These are phyloP conservation scores for Leccinum fuscescens DNA, from an alignment of 1,284 basidiomycete species.

Conservation along the genomic window DNA sequence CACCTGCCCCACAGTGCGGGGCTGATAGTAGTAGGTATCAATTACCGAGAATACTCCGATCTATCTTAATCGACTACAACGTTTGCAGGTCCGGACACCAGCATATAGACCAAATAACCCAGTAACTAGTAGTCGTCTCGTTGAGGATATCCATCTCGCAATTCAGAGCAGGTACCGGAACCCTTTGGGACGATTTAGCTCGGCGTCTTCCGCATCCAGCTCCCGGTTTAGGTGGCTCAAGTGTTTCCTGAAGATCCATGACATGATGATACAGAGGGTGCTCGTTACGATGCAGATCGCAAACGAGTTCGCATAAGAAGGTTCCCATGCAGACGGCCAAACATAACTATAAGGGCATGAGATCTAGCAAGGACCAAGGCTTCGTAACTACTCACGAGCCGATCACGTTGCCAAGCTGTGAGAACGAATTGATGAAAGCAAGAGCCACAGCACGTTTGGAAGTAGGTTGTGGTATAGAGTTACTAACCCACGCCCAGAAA, in stretches of 20 bases:
- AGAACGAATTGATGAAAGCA: conserved; percentile 71
- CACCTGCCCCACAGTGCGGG: background rate
- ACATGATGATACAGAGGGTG: conserved; percentile 50
- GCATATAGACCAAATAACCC: background rate
- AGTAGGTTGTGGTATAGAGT: conserved; percentile 63
- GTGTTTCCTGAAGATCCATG: conserved; percentile 51
- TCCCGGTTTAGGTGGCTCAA: conserved; percentile 46
- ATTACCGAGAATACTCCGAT: conserved; percentile 6
- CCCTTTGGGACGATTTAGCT: conserved; percentile 40
- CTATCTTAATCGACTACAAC: background rate
- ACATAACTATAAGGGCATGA: conserved; percentile 38
- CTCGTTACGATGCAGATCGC: conserved; percentile 53
- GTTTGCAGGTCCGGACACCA: background rate
- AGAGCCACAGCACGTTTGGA: conserved; percentile 77
- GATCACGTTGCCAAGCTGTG: conserved; percentile 71
- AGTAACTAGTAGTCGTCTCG: background rate
- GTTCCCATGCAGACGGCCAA: conserved; percentile 41
- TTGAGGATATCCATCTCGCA: background rate
- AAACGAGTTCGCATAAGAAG: conserved; percentile 37
- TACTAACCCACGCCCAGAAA: conserved; percentile 71
- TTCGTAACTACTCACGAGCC: conserved; percentile 58
- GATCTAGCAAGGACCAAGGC: conserved; percentile 7
- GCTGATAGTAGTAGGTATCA: background rate
- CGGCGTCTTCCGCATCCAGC: conserved; percentile 43
- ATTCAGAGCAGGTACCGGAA: conserved; percentile 47